Base-by-base conservation (phyloP, 2,329 filamentous ascomycete genomes). In the Hymenoscyphus fraxineus region DNA sequence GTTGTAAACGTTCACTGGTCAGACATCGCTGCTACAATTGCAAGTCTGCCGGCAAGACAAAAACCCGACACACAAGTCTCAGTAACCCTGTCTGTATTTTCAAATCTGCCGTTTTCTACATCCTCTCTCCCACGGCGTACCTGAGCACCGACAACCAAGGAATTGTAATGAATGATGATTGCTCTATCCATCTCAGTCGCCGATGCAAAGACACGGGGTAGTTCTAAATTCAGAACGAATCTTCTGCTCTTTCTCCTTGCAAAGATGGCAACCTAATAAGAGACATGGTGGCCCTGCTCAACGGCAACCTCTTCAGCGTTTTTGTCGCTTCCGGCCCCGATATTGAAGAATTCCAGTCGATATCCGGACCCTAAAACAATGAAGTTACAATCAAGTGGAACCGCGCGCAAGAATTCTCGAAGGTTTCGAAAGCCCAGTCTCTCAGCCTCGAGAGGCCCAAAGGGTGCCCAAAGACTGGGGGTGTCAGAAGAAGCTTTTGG, bases 311-410 rank as follows among this genome's bases (percentile, higher is more conserved):
- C 22, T 10, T n/a, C 44, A n/a, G n/a, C n/a, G n/a, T n/a, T n/a
- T n/a, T n/a, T n/a, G n/a, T n/a, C n/a, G n/a, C n/a, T n/a, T n/a
- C n/a, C n/a, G n/a, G n/a, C n/a, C n/a, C n/a, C n/a, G n/a, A n/a
- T n/a, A n/a, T n/a, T n/a, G n/a, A n/a, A n/a, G n/a, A n/a, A n/a
- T n/a, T n/a, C n/a, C n/a, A n/a, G n/a, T n/a, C n/a, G n/a, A n/a
- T n/a, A n/a, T n/a, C n/a, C n/a, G n/a, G n/a, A n/a, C n/a, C n/a
- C n/a, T n/a, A n/a, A n/a, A n/a, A n/a, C n/a, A n/a, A n/a, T n/a
- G n/a, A 51, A 51, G n/a, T 51, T 51, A 27, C 44, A 10, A 51
- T 51, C 44, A 51, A 51, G 44, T 51, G 44, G 44, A 51, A 51
- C 44, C 44, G 19, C 44, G 44, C 22, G 44, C 44, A 51, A 51